Base-by-base conservation (phyloP, 352 stramenopile genomes). In the Globisporangium nagaii region DNA sequence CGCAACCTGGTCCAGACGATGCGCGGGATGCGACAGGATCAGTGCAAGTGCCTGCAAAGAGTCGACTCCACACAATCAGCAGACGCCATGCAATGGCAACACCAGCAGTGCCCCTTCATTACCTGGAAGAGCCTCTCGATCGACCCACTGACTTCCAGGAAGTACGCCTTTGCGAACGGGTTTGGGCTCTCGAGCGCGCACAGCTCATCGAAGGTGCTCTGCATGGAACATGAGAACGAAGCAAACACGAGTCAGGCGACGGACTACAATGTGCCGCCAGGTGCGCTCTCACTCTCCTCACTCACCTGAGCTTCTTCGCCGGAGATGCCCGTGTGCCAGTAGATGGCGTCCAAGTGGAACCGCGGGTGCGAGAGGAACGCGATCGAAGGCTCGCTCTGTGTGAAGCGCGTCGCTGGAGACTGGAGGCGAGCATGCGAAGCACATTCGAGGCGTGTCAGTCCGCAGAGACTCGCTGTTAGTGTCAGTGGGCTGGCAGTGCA, bases 111-210 rank as follows among this genome's bases (percentile, higher is more conserved):
- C 58, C 35, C 20, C 9, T 12, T 56, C 34, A 54, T 46, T 62
- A 82, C 73, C 73, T 84, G 73, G 51, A 79, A 74, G 49, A 84
- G 75, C 53, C 73, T 62, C 60, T 84, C 73, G 34, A 66, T 24
- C 51, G 73, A 80, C 46, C 46, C 69, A 4, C 71, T 53, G 30
- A 78, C 69, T 51, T 84, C 71, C 48, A 75, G 53, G 37, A 82
- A 76, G 55, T 80, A 84, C 25, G 68, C 70, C 19, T 76, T 81
- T 37, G 52, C 44, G 19, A 75, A 62, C n/a, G 64, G 69, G 25
- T 78, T 74, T 22, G 28, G 57, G 65, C 53, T 78, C 25, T 80
- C 71, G 55, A 76, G 80, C 17, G 48, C 54, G 48, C 71, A 82
- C 13, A 82, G 40, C 35, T 84, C 54, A 35, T 80, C 68, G 45